Percentiles rank a stretch among this genome's conserved stretches.
These are phyloP conservation scores for Emmonsiellopsis sp. DNA, from an alignment of 2,329 filamentous ascomycete species.

Conservation along the genomic window DNA sequence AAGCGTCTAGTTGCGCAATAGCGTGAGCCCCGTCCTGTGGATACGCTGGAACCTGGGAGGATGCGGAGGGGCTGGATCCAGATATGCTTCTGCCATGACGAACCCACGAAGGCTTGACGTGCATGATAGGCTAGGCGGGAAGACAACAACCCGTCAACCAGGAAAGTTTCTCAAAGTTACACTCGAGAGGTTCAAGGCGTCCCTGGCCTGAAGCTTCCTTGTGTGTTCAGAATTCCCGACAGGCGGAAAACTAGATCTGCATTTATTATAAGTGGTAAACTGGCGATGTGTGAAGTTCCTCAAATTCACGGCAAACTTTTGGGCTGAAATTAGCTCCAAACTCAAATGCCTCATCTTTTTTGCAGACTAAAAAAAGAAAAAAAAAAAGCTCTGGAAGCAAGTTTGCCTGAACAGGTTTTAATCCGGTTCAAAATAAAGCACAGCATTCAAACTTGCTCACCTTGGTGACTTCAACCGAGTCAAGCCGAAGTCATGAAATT, in stretches of 20 bases:
- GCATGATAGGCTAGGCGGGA: neutral
- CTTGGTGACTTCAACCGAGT: neutral
- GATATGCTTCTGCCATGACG: neutral
- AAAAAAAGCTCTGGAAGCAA: neutral
- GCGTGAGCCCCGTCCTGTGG: constrained; percentile 1
- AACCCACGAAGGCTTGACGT: neutral
- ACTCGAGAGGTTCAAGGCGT: neutral
- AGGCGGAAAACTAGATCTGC: neutral
- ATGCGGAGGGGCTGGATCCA: neutral
- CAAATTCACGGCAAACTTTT: neutral
- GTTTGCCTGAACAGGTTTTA: neutral
- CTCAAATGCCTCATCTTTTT: constrained; percentile 1
- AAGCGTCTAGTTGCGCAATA: constrained; percentile 2
- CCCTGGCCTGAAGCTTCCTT: neutral
- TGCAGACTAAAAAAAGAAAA: neutral
- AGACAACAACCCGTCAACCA: neutral
- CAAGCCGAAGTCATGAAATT: neutral
- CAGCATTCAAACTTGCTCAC: neutral
- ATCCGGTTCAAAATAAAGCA: neutral
- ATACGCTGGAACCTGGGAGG: neutral
- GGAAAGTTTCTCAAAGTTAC: neutral
- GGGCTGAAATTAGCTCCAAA: neutral
- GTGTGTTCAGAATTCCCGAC: too few species aligned
- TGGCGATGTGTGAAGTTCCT: neutral
- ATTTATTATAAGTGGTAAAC: neutral